Base-by-base conservation (phyloP, 2,329 filamentous ascomycete species). In the Anthostomella pinea region DNA sequence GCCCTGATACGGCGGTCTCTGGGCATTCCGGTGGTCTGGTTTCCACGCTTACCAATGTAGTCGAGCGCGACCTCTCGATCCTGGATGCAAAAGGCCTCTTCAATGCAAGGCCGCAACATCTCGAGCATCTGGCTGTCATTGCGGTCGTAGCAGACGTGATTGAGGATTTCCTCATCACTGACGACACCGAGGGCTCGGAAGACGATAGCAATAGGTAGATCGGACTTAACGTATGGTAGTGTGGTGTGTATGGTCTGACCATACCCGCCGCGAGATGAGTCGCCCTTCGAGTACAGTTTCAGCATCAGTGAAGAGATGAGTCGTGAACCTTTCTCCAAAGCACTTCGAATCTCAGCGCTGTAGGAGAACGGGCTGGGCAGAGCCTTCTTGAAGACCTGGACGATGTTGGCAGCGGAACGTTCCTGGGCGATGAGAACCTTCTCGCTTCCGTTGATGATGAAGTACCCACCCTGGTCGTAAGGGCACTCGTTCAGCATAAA, bases 351-450 rank as follows among this genome's bases (percentile, higher is more conserved):
- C 65, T 98, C 93, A 9, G 93, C 94, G 16, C 91, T 85, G 63
- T 93, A 95, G 2, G 89, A 90, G 46, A 88, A 95, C 8, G 88
- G 86, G 49, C 87, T 91, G n/a, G 89, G 88, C 52, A 83, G 79
- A 1, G 91, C 88, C 70, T 98, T 98, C 68, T 95, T 91, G 79
- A 98, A 98, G 18, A 98, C 91, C 66, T 98, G 93, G 5, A 98
- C 93, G 41, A 97, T 98, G 59, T 98, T 98, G 58, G 91, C 93
- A 25, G 93, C 93, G 60, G 90, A 96, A 45, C 93, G 85, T 66
- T 98, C 93, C 63, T 98, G 93, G 1, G 93, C 93, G 55, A 98
- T 98, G 52, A 98, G 70, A 15, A 98, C 93, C 73, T 98, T 98
- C 62, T 98, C 93, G 65, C 87, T 95, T 27, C 93, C 93, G 68